Conservation (phyloP, 2,329 filamentous ascomycete species). For the Aspergillus puulaauensis region DNA sequence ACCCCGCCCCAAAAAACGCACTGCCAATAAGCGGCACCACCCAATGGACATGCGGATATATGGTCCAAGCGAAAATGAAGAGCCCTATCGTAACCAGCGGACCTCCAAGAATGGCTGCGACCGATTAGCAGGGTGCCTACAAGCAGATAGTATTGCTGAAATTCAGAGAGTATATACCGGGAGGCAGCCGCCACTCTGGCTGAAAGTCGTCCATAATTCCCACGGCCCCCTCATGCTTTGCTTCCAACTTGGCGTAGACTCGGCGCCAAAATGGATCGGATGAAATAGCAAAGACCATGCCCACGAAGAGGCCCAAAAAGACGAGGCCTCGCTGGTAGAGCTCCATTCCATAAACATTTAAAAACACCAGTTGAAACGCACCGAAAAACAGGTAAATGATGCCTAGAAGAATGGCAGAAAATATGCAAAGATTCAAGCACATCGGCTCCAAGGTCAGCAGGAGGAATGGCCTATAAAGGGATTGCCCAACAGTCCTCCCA, state of each 20-base stretch:
- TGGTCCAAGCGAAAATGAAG: conserved; percentile 88
- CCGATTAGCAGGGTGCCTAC: conserved; percentile 5
- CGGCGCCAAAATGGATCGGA: conserved; percentile 49
- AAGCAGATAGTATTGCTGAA: background rate
- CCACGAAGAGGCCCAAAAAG: conserved; percentile 61
- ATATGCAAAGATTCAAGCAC: conserved; percentile 77
- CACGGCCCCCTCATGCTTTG: conserved; percentile 34
- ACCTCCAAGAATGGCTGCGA: conserved; percentile 64
- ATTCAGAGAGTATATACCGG: conserved; percentile 46
- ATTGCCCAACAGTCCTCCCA: conserved; percentile 56
- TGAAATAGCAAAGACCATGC: conserved; percentile 46
- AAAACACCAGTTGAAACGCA: conserved; percentile 79
- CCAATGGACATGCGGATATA: conserved; percentile 71
- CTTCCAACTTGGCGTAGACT: conserved; percentile 44
- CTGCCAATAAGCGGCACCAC: conserved; percentile 74
- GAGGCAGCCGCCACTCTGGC: conserved; percentile 82
- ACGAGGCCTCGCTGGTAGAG: conserved; percentile 77
- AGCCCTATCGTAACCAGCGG: conserved; percentile 76
- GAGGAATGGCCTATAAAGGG: conserved; percentile 68
- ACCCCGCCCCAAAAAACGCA: conserved; percentile 69
- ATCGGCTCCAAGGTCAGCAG: conserved; percentile 81
- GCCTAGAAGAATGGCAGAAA: conserved; percentile 81
- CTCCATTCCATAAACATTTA: conserved; percentile 70
- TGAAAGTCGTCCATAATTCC: conserved; percentile 57
- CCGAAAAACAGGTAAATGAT: conserved; percentile 91